These are phyloP conservation scores for Boletellus sp. DNA, from an alignment of 1,284 basidiomycete species.

Conservation along the genomic window DNA sequence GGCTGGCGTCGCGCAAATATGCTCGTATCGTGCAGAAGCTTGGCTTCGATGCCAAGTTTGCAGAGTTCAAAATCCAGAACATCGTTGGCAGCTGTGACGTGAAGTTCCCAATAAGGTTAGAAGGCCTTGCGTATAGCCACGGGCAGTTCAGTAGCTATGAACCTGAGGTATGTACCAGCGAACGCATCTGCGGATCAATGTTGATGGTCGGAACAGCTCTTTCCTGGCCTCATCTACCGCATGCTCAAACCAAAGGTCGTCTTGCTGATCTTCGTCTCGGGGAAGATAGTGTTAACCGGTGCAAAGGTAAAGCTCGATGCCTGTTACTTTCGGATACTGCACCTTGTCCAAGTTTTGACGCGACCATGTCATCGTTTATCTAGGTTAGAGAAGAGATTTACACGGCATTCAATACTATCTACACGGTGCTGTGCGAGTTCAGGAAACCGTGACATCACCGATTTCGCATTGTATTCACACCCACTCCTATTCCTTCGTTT, in stretches of 20 bases:
- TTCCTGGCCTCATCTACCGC: conserved; percentile 98
- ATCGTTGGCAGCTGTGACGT: conserved; percentile 99
- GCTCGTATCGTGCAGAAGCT: conserved; percentile 99
- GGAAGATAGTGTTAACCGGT: conserved; percentile 98
- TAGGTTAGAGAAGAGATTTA: conserved; percentile 99
- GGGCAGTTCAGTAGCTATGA: conserved; percentile 98
- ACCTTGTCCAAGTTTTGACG: conserved; percentile 27
- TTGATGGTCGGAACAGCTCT: conserved; percentile 57
- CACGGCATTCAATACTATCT: conserved; percentile 98
- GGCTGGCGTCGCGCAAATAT: conserved; percentile 96
- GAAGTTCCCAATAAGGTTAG: conserved; percentile 97
- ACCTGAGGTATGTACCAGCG: conserved; percentile 73
- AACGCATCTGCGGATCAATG: neutral
- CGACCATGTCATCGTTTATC: conserved; percentile 30
- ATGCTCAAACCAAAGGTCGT: conserved; percentile 99
- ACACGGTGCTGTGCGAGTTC: conserved; percentile 90
- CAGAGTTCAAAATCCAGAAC: conserved; percentile 99
- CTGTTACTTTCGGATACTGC: neutral
- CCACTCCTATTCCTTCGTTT: neutral
- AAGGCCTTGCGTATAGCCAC: conserved; percentile 97
- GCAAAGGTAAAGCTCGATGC: conserved; percentile 73
- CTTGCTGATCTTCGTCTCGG: conserved; percentile 96
- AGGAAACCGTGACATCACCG: conserved; percentile 61
- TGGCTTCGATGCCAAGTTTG: conserved; percentile 98
- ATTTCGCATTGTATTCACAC: neutral